Conservation (phyloP, 179 eudicot species). For the Camellia oleifera region DNA sequence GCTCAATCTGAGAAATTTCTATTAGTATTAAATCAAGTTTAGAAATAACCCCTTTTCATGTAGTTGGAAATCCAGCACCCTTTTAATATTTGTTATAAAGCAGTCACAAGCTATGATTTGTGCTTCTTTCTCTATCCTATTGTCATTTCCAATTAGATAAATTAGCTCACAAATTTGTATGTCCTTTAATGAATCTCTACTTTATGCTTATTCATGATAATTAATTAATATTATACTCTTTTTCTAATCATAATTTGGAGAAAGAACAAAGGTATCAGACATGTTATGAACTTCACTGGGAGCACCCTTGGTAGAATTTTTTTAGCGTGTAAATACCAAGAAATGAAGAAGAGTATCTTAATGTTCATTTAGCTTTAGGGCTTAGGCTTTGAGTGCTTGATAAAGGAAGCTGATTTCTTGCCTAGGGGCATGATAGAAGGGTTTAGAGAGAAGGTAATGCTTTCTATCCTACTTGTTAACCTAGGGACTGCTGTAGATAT, state of each 20-base stretch:
- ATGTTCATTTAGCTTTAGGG: background rate
- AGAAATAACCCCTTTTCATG: background rate
- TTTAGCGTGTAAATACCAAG: background rate
- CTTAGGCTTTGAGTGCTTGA: background rate
- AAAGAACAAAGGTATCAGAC: background rate
- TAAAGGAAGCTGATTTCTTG: background rate
- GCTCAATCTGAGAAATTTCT: background rate
- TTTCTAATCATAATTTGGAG: background rate
- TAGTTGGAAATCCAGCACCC: background rate
- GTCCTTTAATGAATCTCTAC: background rate
- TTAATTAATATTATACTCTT: background rate
- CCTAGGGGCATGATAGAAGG: background rate
- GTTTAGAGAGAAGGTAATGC: background rate
- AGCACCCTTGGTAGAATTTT: too few species aligned
- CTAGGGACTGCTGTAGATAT: constrained; percentile 1
- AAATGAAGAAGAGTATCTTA: background rate
- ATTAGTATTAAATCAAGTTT: background rate
- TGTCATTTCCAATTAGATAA: background rate
- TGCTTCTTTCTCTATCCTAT: background rate
- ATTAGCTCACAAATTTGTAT: background rate
- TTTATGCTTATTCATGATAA: background rate
- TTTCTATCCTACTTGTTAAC: background rate
- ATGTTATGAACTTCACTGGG: background rate
- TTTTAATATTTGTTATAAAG: background rate
- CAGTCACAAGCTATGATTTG: background rate